Evolutionary conservation across 441 rosid genomes (phyloP).

Genomic region (Erodium chrysanthum): DNA sequence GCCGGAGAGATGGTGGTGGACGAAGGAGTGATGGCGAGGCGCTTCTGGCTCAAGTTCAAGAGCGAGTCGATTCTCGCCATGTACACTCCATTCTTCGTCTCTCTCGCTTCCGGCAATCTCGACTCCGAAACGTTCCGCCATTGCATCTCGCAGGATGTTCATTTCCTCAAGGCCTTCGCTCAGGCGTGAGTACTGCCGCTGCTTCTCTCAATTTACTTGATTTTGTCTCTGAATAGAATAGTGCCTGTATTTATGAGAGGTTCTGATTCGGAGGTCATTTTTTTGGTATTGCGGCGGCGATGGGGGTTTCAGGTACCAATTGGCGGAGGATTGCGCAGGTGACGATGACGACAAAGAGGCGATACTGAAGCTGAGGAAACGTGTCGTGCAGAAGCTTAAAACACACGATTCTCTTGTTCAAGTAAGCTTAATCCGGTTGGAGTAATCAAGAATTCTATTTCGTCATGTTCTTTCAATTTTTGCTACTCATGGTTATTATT

Average conservation of each 20-base stretch:
- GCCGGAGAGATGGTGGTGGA: conserved; percentile 18
- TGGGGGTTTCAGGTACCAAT: conserved; percentile 29
- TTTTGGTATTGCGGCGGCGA: no score
- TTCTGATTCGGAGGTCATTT: background rate
- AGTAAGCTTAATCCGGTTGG: conserved; percentile 20
- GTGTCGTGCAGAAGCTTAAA: conserved; percentile 31
- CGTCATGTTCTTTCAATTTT: no score
- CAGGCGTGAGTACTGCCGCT: conserved; percentile 34
- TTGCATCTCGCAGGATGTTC: conserved; percentile 28
- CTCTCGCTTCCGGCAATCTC: conserved; percentile 32
- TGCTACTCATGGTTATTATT: no score
- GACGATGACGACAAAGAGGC: conserved; percentile 38
- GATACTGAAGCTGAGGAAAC: conserved; percentile 35
- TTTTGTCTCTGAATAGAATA: no score
- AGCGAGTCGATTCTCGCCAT: conserved; percentile 21
- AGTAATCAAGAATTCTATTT: no score
- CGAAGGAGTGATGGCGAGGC: conserved; percentile 29
- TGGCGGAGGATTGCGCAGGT: conserved; percentile 48
- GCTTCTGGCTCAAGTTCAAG: conserved; percentile 31
- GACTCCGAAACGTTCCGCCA: conserved; percentile 18
- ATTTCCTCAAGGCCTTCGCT: conserved; percentile 30
- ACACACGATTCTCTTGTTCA: conserved; percentile 29
- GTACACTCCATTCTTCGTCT: conserved; percentile 37
- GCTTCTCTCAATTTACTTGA: no score
- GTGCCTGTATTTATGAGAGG: no score